A percentile compares a stretch with the other conserved stretches of the same genome.
These are phyloP conservation scores for Pseudoperonospora humuli DNA, from an alignment of 352 stramenopile genomes.

Conservation along the genomic window DNA sequence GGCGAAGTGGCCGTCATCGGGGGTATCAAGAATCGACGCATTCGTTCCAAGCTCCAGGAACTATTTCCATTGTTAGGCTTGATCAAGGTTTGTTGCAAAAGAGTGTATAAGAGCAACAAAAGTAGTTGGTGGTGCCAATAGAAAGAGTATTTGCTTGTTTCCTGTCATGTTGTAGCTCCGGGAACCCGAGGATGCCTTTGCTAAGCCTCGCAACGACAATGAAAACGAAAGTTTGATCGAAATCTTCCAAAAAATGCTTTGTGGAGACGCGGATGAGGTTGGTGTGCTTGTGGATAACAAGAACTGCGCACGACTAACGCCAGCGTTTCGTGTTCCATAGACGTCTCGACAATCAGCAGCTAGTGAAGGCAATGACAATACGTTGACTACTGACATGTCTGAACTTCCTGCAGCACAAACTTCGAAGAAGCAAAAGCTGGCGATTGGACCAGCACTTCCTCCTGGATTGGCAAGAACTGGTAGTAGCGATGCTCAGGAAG, in stretches of 20 bases:
- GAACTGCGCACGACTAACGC: neutral
- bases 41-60: conserved; percentile 50
- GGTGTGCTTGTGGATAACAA: neutral
- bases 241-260: conserved; percentile 41
- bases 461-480: conserved; percentile 6
- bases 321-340: neutral
- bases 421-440: conserved; percentile 15
- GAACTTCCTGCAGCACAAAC: conserved; percentile 1
- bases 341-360: neutral
- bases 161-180: conserved; percentile 18
- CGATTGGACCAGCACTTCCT: conserved; percentile 54
- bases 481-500: conserved; percentile 2
- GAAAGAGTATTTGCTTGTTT: neutral
- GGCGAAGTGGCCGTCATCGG: conserved; percentile 68
- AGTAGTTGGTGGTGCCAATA: neutral
- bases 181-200: conserved; percentile 49
- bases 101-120: neutral
- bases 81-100: conserved; percentile 31
- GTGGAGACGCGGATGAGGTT: conserved; percentile 4
- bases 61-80: conserved; percentile 72
- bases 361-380: neutral
- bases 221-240: conserved; percentile 34
- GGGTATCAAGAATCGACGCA: conserved; percentile 64
- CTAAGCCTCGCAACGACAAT: conserved; percentile 23
- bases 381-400: neutral